Percentiles rank a stretch among this genome's conserved stretches.
Conservation (phyloP, 2,329 filamentous ascomycete species). For the Aureobasidium lini region DNA sequence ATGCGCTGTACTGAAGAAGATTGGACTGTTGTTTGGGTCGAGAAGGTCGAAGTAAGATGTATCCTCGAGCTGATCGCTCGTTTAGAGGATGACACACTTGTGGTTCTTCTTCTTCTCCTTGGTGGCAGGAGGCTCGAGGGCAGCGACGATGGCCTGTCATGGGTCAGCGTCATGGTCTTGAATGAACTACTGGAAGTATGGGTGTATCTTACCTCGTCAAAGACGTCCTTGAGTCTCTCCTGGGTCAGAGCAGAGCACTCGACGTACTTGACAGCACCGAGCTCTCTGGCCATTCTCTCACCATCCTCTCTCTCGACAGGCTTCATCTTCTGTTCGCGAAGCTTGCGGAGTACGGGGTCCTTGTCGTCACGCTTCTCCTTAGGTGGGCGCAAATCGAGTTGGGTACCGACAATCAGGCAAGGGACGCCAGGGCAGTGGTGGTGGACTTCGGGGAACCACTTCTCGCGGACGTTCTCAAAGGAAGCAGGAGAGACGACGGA, state of each 20-base stretch:
- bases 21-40: background rate
- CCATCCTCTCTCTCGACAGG: conserved; percentile 89
- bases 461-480: conserved; percentile 98
- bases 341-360: conserved; percentile 72
- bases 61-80: background rate
- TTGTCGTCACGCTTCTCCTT: conserved; percentile 15
- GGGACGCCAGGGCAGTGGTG: conserved; percentile 98
- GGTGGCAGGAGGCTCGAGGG: conserved; percentile 75
- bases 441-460: conserved; percentile 98
- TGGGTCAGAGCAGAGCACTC: conserved; percentile 97
- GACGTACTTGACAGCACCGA: conserved; percentile 97
- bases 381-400: conserved; percentile 67
- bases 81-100: conserved; percentile 31
- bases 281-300: conserved; percentile 90
- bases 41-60: background rate
- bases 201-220: conserved; percentile 72
- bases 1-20: conserved; percentile 11
- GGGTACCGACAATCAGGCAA: conserved; percentile 94
- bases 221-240: conserved; percentile 98
- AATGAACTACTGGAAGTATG: background rate
- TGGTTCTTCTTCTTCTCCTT: conserved; percentile 30
- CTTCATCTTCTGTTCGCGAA: conserved; percentile 91
- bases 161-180: background rate
- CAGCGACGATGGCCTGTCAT: conserved; percentile 81
- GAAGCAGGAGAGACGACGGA: conserved; percentile 95